Base-by-base conservation (phyloP, 1,284 basidiomycete genomes). In the Malassezia dermatis region DNA sequence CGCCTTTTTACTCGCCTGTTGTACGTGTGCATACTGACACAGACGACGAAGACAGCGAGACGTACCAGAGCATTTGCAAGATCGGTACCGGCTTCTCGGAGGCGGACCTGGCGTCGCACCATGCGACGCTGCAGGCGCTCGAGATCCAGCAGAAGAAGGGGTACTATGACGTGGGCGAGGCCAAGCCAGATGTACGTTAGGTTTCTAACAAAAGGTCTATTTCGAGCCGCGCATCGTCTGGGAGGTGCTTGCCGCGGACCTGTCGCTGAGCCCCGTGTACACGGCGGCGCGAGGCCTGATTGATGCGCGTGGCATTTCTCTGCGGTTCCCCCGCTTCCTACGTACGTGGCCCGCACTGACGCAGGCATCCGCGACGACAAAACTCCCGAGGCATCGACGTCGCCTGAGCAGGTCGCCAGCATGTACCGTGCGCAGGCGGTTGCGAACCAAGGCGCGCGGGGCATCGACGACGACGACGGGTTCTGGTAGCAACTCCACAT, bases 41-140 rank as follows among this genome's bases (percentile, higher is more conserved):
- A 40, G 41, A 72, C 58, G 70, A 72, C 53, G 26, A 61, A n/a
- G 69, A 73, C 35, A 52, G 47, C 11, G 71, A 74, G 54, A 61
- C 64, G 19, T 74, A 66, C 58, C 71, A 74, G 48, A 50, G 61
- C 15, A 63, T 74, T 35, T 98, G 94, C 81, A 98, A 98, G 77
- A 94, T 98, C 64, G 94, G 94, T 2, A 99, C 94, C 0, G 94
- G 94, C 0, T 98, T 99, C 78, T 87, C 86, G 49, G 94, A 99
- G 66, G 89, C 49, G 7, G 69, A 82, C 56, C 78, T 98, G 32
- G 83, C 86, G 66, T 76, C 80, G n/a, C 88, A 93, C 69, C 86
- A 87, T 75, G 81, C 84, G n/a, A 79, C 81, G 23, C 81, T 98
- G 31, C 84, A 88, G 64, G 83, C 85, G 4, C 81, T 58, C 79